Evolutionary conservation across 2,329 filamentous ascomycete species (phyloP), one percentile per base, ranked within the genome.

Genomic region (Parafenestella ontariensis): DNA sequence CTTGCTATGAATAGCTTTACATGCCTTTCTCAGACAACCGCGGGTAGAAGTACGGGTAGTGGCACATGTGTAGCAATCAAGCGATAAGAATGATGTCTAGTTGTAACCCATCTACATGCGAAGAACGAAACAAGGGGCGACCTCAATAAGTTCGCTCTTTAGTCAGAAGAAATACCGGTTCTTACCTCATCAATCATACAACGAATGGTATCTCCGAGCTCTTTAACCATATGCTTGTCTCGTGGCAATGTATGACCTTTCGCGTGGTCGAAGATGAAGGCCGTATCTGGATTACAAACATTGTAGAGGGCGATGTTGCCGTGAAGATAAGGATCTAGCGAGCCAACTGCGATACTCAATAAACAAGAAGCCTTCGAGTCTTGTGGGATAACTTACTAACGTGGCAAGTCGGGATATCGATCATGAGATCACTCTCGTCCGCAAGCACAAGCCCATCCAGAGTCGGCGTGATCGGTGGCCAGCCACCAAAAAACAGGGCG

Each of bases 261-360:
- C 4, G 84, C 86, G 58, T 87, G 85, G 60, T 89, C 86, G 56
- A 88, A 88, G n/a, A 88, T 77, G 29, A 80, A 78, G 0, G 85
- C 85, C 1, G 76, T 81, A 52, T 88, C 85, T 0, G 80, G 80
- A 42, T 87, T 83, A 59, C 85, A 89, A 21, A 87, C 79, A 59
- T 86, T 85, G 72, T 83, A 87, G 3, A 88, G 77, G 0, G 85
- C 84, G 75, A 87, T 80, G 2, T 83, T 83, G 0, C 86, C 85
- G 29, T 85, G 78, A 2, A 87, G 78, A 61, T 87, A 88, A 0
- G 85, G 86, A 61, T 88, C 86, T 24, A 69, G 47, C 18, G 67
- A 70, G 5, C 67, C 67, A 49, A 70, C 31, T 34, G 31, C 8
- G 6, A 8, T 13, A 34, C 13, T n/a, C 10, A 4, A 34, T 34